Evolutionary conservation across 345 rosid genomes (phyloP).

Genomic region (Melaleuca quinquenervia): DNA sequence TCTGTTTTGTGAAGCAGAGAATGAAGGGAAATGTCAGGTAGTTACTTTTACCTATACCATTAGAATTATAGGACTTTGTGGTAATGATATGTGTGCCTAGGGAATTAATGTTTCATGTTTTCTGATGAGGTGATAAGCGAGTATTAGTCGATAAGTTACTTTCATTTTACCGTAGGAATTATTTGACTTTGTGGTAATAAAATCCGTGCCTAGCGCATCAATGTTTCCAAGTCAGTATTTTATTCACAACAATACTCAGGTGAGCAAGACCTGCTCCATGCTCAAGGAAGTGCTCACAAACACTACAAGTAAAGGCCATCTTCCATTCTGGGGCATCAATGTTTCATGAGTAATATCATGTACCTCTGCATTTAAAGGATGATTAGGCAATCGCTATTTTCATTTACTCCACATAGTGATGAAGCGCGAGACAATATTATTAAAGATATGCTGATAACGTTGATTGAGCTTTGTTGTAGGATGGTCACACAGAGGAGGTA

Average conservation of each 20-base stretch:
- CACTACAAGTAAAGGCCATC: not conserved
- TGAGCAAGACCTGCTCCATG: not conserved
- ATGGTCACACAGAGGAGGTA: constrained; percentile 67
- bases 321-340: not conserved
- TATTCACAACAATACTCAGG: not conserved
- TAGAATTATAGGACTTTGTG: not conserved
- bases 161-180: not conserved
- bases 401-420: not conserved
- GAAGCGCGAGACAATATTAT: not conserved
- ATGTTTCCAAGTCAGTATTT: not conserved
- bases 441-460: not conserved
- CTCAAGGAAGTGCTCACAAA: not conserved
- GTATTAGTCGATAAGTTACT: not conserved
- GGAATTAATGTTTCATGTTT: not conserved
- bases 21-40: constrained; percentile 79
- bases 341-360: not conserved
- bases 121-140: not conserved
- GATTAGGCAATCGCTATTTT: not conserved
- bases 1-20: constrained; percentile 45
- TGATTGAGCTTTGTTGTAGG: constrained; percentile 20
- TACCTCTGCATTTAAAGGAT: not conserved
- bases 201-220: not conserved
- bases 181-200: not conserved
- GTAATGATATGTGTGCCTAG: not conserved
- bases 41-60: not conserved